Percentiles rank a stretch among this genome's conserved stretches.
Evolutionary conservation across 352 stramenopile species (phyloP).

Genomic region (Phytophthora tubulina): DNA sequence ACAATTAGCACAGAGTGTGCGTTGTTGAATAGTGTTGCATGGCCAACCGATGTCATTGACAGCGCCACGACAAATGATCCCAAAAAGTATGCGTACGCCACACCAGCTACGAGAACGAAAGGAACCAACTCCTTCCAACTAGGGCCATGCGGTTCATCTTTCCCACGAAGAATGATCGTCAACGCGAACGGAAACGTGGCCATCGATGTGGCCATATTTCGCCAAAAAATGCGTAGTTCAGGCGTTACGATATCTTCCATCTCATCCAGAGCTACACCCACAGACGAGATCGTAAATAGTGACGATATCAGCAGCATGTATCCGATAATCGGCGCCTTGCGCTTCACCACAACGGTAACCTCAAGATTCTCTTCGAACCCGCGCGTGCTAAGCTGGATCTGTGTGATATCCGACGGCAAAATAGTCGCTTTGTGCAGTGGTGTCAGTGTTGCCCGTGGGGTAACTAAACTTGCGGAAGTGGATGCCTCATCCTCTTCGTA

Average conservation of each 20-base stretch:
- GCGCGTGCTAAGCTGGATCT: constrained; percentile 78
- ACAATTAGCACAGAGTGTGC: constrained; percentile 84
- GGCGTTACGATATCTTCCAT: constrained; percentile 63
- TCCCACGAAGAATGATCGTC: constrained; percentile 47
- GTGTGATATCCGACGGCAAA: constrained; percentile 73
- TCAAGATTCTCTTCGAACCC: constrained; percentile 78
- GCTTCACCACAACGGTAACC: constrained; percentile 76
- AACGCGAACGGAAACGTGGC: constrained; percentile 61
- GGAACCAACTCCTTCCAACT: constrained; percentile 46
- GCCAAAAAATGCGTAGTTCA: constrained; percentile 90
- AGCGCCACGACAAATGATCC: constrained; percentile 79
- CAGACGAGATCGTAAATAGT: constrained; percentile 80
- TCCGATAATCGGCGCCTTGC: constrained; percentile 71
- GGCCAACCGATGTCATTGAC: constrained; percentile 77
- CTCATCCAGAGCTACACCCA: constrained; percentile 82
- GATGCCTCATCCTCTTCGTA: constrained; percentile 47
- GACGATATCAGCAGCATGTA: constrained; percentile 73
- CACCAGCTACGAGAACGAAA: constrained; percentile 56
- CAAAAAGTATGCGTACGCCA: constrained; percentile 79
- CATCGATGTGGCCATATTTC: constrained; percentile 74
- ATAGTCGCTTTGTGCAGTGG: constrained; percentile 53
- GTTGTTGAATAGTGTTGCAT: constrained; percentile 89
- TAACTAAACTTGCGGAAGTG: constrained; percentile 32
- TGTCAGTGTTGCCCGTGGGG: constrained; percentile 40
- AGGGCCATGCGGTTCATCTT: constrained; percentile 36